Conservation (phyloP, 2,329 filamentous ascomycete species). For the Immersiporthe knoxdaviesiana region DNA sequence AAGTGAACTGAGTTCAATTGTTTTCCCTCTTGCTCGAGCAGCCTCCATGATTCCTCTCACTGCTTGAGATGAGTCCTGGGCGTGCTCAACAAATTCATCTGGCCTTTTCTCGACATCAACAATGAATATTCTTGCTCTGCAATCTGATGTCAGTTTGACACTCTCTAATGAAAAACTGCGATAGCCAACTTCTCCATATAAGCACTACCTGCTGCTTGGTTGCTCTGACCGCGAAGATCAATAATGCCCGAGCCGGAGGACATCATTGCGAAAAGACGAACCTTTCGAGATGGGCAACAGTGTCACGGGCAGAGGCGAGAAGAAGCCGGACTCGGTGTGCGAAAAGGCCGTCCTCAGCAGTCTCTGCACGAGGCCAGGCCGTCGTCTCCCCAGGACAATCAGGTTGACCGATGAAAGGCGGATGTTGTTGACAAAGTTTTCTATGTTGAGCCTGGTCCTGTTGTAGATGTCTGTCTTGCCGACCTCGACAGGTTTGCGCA, state of each 20-base stretch:
- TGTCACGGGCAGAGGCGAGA: slow-evolving; percentile 40
- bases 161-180: too few relatives aligned
- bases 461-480: too few relatives aligned
- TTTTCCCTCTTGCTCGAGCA: not conserved
- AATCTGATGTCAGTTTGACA: not conserved
- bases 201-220: slow-evolving; percentile 43
- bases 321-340: slow-evolving; percentile 14
- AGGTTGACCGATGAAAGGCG: slow-evolving; percentile 25
- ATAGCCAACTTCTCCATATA: slow-evolving; percentile 34
- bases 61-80: not conserved
- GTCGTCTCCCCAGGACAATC: slow-evolving; percentile 6
- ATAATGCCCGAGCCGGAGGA: slow-evolving; percentile 40
- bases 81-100: not conserved
- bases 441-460: too few relatives aligned
- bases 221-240: slow-evolving; percentile 37
- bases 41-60: not conserved
- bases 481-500: slow-evolving; percentile 34
- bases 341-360: slow-evolving; percentile 16
- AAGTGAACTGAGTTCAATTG: not conserved
- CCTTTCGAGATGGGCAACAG: slow-evolving; percentile 39
- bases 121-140: not conserved
- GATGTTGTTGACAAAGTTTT: slow-evolving; percentile 36
- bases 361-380: slow-evolving; percentile 5
- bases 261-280: slow-evolving; percentile 45
- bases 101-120: not conserved